These are phyloP conservation scores for Candida bentonensis DNA, from an alignment of 805 yeast genomes.

Conservation along the genomic window DNA sequence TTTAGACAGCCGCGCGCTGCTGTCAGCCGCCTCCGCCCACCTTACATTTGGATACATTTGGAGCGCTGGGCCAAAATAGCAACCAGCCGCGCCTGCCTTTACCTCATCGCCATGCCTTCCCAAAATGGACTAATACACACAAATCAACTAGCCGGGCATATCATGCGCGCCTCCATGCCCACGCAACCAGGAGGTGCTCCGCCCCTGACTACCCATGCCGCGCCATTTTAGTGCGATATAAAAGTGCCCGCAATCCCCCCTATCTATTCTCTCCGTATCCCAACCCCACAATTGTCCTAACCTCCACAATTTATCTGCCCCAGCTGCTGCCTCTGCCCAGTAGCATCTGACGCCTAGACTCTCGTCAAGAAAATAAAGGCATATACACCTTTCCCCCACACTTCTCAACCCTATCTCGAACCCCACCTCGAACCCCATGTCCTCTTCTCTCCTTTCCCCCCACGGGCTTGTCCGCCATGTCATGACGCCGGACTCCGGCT, in stretches of 20 bases:
- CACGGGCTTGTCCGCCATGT: constrained; percentile 1
- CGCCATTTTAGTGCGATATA: too few species aligned
- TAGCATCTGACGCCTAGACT: background rate
- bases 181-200: too few species aligned
- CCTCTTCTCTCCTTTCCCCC: constrained; percentile 3
- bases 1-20: too few species aligned
- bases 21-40: background rate
- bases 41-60: background rate
- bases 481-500: constrained; percentile 32
- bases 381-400: background rate
- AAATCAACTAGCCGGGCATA: too few species aligned
- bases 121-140: background rate
- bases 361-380: background rate
- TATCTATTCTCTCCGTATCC: too few species aligned
- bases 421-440: constrained; percentile 3
- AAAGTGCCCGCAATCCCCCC: too few species aligned
- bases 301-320: too few species aligned
- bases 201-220: too few species aligned
- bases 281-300: too few species aligned
- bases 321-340: too few species aligned
- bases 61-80: background rate
- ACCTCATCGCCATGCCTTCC: background rate
- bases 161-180: too few species aligned
- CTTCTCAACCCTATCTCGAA: background rate
- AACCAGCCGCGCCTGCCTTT: background rate